phyloP scores from a whole-genome alignment of 768 basidiomycete genomes.

The Russula sp. region DNA sequence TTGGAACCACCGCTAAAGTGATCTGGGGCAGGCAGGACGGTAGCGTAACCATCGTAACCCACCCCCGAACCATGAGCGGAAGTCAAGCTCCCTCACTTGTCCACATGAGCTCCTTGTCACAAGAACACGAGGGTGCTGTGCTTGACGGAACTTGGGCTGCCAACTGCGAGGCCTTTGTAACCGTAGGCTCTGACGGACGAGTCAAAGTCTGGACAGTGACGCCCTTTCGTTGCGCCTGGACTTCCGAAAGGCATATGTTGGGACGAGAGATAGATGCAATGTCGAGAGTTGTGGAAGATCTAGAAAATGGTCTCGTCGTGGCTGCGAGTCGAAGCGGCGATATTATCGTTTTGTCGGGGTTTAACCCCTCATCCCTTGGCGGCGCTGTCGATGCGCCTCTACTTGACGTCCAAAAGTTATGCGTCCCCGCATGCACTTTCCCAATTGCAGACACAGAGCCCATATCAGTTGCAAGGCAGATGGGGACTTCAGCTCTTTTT shows the following conservation, averaged over 20 bases:
- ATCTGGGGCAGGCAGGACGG: constrained; percentile 71
- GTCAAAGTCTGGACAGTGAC: constrained; percentile 71
- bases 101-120: constrained; percentile 41
- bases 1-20: constrained; percentile 58
- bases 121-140: constrained; percentile 59
- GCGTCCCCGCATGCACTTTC: not conserved
- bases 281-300: constrained; percentile 40
- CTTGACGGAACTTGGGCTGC: constrained; percentile 48
- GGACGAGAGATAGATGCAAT: constrained; percentile 42
- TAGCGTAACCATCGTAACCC: constrained; percentile 54
- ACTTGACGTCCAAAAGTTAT: not conserved
- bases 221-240: constrained; percentile 53
- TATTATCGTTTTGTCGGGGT: constrained; percentile 48
- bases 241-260: constrained; percentile 36
- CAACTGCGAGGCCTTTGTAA: constrained; percentile 34
- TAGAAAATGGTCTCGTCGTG: constrained; percentile 39
- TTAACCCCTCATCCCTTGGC: constrained; percentile 25
- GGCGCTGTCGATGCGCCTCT: not conserved
- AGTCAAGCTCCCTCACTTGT: constrained; percentile 39
- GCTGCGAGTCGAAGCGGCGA: constrained; percentile 52
- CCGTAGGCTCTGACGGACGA: constrained; percentile 53
- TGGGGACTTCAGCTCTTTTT: not conserved
- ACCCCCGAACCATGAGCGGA: constrained; percentile 51
- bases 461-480: not conserved
- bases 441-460: not conserved